Percentiles rank a stretch among this genome's conserved stretches.
These are phyloP conservation scores for Sporothrix protearum DNA, from an alignment of 2,329 filamentous ascomycete species.

Conservation along the genomic window DNA sequence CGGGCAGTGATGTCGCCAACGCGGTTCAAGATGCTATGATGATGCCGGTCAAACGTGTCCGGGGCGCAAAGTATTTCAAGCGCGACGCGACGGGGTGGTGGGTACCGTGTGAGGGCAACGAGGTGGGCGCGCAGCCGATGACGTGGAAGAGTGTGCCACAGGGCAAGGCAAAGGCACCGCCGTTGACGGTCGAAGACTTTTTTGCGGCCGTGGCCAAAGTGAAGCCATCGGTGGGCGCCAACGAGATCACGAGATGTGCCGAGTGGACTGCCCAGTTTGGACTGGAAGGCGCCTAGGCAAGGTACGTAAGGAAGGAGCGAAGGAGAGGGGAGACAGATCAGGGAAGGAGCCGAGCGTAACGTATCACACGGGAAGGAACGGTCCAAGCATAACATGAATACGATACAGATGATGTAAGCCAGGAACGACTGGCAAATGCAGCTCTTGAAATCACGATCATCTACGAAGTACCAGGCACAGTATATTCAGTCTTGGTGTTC, in stretches of 20 bases:
- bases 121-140: constrained; percentile 16
- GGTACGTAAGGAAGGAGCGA: constrained; percentile 12
- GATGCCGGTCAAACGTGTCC: constrained; percentile 20
- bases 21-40: constrained; percentile 22
- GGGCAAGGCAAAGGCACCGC: constrained; percentile 2
- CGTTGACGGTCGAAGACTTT: constrained; percentile 18
- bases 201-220: constrained; percentile 14
- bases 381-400: neutral
- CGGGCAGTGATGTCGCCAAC: constrained; percentile 48
- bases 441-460: neutral
- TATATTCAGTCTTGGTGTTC: neutral
- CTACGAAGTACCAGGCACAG: neutral
- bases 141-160: constrained; percentile 20
- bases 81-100: neutral
- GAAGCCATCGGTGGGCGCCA: constrained; percentile 15
- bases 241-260: constrained; percentile 11
- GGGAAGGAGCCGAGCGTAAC: neutral
- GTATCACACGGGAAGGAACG: neutral
- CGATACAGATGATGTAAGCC: neutral
- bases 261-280: constrained; percentile 22
- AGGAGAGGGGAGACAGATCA: neutral
- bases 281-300: constrained; percentile 19
- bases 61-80: constrained; percentile 11
- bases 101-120: constrained; percentile 11
- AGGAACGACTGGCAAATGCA: neutral